These are phyloP conservation scores for Rhizophora mangle DNA, from an alignment of 345 rosid species.

Conservation along the genomic window DNA sequence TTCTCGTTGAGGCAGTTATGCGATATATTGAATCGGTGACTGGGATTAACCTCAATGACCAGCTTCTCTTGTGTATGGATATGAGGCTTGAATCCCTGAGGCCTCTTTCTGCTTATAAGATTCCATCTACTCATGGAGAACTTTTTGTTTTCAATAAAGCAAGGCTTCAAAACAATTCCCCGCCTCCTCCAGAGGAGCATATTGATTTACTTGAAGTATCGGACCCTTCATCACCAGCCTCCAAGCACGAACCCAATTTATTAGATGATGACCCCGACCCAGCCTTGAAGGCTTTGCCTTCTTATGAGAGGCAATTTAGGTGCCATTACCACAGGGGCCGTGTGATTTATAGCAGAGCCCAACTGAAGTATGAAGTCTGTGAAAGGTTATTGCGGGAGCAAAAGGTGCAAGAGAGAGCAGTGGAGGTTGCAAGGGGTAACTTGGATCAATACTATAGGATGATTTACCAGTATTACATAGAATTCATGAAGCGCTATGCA, in stretches of 20 bases:
- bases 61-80: constrained; percentile 80
- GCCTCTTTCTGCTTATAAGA: constrained; percentile 68
- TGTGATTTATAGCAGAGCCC: constrained; percentile 53
- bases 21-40: constrained; percentile 51
- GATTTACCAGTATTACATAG: constrained; percentile 63
- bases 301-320: constrained; percentile 84
- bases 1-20: constrained; percentile 79
- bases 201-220: constrained; percentile 48
- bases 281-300: constrained; percentile 89
- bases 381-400: constrained; percentile 70
- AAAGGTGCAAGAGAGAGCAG: constrained; percentile 87
- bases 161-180: constrained; percentile 59
- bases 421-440: constrained; percentile 79
- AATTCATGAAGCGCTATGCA: constrained; percentile 83
- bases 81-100: constrained; percentile 80
- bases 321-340: constrained; percentile 67
- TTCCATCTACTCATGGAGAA: constrained; percentile 64
- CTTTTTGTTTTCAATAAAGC: constrained; percentile 77
- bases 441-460: constrained; percentile 82
- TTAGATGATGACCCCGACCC: constrained; percentile 86
- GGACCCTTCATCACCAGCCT: constrained; percentile 52
- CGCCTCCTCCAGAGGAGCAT: constrained; percentile 65
- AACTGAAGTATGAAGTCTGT: constrained; percentile 47
- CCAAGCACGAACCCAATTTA: constrained; percentile 61
- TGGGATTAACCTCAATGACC: constrained; percentile 62